Conservation (phyloP, 2,329 filamentous ascomycete genomes). For the Monosporascus sp. region DNA sequence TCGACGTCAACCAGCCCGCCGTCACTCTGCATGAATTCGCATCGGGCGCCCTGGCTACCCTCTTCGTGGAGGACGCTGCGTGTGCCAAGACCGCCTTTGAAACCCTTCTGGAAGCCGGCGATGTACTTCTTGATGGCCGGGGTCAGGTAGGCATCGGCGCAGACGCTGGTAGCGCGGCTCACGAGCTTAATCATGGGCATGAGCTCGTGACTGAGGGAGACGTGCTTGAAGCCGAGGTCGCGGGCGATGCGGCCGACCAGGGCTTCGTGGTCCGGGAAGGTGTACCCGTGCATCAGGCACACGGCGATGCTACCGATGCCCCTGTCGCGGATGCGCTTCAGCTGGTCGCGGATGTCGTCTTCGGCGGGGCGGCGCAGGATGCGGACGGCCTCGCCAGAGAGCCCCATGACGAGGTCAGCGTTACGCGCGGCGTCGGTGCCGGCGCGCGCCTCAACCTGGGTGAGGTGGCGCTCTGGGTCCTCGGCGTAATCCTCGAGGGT, state of each 20-base stretch:
- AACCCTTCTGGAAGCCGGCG: constrained; percentile 71
- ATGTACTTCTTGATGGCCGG: constrained; percentile 73
- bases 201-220: constrained; percentile 73
- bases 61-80: constrained; percentile 64
- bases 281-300: constrained; percentile 89
- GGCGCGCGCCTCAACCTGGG: constrained; percentile 48
- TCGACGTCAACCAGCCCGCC: constrained; percentile 69
- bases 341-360: constrained; percentile 49
- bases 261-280: constrained; percentile 80
- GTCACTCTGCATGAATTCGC: constrained; percentile 94
- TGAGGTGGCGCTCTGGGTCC: constrained; percentile 62
- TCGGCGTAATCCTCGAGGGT: constrained; percentile 90
- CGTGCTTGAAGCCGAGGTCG: constrained; percentile 77
- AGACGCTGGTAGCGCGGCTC: constrained; percentile 69
- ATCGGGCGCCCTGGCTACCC: constrained; percentile 67
- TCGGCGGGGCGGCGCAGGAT: constrained; percentile 60
- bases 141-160: constrained; percentile 75
- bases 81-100: constrained; percentile 73
- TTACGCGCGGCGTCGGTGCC: constrained; percentile 42
- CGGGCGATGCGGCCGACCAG: constrained; percentile 69
- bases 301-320: constrained; percentile 81
- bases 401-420: constrained; percentile 60
- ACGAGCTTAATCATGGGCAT: constrained; percentile 91
- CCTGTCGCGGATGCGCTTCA: constrained; percentile 62
- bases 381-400: constrained; percentile 70